Conservation (phyloP, 306 rosid species). For the Acacia melanoxylon region DNA sequence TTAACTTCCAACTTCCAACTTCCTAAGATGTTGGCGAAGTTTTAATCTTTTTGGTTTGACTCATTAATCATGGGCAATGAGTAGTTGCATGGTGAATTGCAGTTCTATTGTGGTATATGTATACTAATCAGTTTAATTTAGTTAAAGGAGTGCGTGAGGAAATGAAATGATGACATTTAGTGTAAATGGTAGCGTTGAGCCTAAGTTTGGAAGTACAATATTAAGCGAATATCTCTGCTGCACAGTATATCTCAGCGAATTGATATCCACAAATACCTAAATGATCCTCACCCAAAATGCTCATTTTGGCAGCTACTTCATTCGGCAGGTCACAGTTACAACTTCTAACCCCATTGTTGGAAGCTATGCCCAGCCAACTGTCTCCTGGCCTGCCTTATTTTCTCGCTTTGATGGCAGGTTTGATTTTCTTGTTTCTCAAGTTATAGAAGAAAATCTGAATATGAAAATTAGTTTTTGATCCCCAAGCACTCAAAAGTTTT, state of each 20-base stretch:
- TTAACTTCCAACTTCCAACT: neutral
- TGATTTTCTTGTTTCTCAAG: slow-evolving; percentile 32
- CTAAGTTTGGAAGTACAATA: neutral
- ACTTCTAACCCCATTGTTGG: slow-evolving; percentile 56
- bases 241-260: neutral
- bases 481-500: neutral
- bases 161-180: too few relatives aligned
- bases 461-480: neutral
- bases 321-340: slow-evolving; percentile 69
- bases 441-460: neutral
- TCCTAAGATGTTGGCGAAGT: neutral
- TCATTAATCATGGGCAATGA: neutral
- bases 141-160: too few relatives aligned
- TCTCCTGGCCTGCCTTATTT: slow-evolving; percentile 53
- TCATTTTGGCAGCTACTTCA: slow-evolving; percentile 72
- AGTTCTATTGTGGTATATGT: too few relatives aligned
- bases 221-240: neutral
- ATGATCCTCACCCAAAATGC: slow-evolving; percentile 15
- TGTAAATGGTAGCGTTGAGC: neutral
- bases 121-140: too few relatives aligned
- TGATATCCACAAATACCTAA: slow-evolving; percentile 19
- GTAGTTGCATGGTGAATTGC: neutral
- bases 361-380: slow-evolving; percentile 51
- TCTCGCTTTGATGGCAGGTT: slow-evolving; percentile 63
- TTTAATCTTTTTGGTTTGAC: neutral